Evolutionary conservation across 495 filamentous ascomycete species (phyloP), one percentile per base, ranked within the genome.

Genomic region (Oidiodendron maius): DNA sequence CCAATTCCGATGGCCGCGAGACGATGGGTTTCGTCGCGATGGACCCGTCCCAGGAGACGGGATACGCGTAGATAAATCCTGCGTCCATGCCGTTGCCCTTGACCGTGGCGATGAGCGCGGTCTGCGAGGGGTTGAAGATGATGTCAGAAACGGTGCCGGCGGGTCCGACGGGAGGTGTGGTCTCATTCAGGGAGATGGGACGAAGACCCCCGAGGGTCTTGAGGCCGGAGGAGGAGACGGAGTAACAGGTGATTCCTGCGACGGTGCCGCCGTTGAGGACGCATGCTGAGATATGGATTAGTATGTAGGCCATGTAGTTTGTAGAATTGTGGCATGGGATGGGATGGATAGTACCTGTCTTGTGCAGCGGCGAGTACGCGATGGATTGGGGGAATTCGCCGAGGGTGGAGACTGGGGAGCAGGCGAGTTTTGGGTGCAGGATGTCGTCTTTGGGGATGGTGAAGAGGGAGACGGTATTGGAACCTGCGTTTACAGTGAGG

Each of bases 391-490:
- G 61, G 50, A 63, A 63, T 21, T 62, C 47, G 15, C 63, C 61
- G 1, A 60, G 48, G 11, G 60, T 59, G 15, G 54, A 40, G 11
- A 46, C 52, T 13, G 59, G 40, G 39, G 8, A 48, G 40, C 54
- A 51, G 18, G 60, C 24, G n/a, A 66, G 57, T 12, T 23, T 54
- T 20, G 61, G 63, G 16, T 61, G 46, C 20, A n/a, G 16, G 13
- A 61, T 61, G 39, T 59, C 51, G 23, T 44, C 28, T 21, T 51
- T 43, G 28, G 57, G 34, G 24, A 64, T 61, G 6, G 44, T 17
- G 45, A 64, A 64, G 17, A 66, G 17, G 17, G 63, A 56, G 23
- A 66, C 21, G n/a, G 63, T 63, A 49, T 66, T 53, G 17, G 52
- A 50, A 6, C 63, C 63, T 16, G 60, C 46, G 37, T 66, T 66